Evolutionary conservation across 2,329 filamentous ascomycete species (phyloP).

Genomic region (Penicillium sp.): DNA sequence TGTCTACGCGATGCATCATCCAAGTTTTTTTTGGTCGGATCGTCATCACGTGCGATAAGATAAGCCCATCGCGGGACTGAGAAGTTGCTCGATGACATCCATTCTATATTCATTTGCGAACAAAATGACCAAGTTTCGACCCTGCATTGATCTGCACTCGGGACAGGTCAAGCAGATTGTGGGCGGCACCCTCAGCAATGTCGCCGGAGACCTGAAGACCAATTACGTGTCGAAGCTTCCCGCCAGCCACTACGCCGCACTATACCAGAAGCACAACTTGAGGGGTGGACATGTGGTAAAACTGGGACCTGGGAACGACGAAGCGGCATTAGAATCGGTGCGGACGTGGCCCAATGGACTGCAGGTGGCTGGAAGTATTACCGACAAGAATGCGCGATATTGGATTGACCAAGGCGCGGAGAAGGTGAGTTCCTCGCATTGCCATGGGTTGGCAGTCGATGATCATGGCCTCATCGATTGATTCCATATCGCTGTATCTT

Average conservation of each 20-base stretch:
- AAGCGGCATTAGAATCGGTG: conserved; percentile 71
- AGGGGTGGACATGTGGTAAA: conserved; percentile 90
- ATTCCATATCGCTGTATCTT: no score
- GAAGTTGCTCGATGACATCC: no score
- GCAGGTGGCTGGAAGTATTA: conserved; percentile 93
- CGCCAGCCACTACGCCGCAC: conserved; percentile 68
- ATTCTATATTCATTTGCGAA: no score
- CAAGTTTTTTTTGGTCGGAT: conserved; percentile 20
- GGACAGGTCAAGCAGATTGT: conserved; percentile 98
- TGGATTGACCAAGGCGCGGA: conserved; percentile 88
- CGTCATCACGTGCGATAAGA: conserved; percentile 38
- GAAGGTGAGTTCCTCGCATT: conserved; percentile 57
- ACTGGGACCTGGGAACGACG: conserved; percentile 82
- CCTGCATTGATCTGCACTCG: conserved; percentile 96
- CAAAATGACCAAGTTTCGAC: conserved; percentile 84
- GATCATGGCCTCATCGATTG: background rate
- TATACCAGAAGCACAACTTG: conserved; percentile 72
- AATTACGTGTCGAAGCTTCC: conserved; percentile 87
- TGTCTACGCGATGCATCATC: no score
- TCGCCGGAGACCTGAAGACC: conserved; percentile 65
- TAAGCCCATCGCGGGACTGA: conserved; percentile 8
- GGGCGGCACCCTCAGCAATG: conserved; percentile 76
- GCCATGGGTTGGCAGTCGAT: conserved; percentile 2
- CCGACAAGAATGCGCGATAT: conserved; percentile 69
- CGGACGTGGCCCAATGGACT: conserved; percentile 70